Evolutionary conservation across 176 grass and related monocot genomes (phyloP), one percentile per base, ranked within the genome.

Genomic region (Zoysia japonica): DNA sequence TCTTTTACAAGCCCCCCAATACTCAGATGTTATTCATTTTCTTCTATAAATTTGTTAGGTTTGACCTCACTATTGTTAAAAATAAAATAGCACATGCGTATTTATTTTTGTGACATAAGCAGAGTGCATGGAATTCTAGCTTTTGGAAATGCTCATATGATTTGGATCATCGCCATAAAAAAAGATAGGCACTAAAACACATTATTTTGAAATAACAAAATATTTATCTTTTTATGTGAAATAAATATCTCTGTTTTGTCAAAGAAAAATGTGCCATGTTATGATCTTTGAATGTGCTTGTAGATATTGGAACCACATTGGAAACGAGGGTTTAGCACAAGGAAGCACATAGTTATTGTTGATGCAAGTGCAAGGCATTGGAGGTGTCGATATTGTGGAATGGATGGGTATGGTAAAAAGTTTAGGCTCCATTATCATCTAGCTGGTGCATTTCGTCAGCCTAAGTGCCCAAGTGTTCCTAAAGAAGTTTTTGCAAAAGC

Each of bases 301-400:
- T 67, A 87, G 85, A 55, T 62, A 39, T 78, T 73, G 67, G 72
- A 73, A 67, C 43, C 54, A 54, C 68, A 9, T 19, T 15, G 13
- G 74, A 83, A 73, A 67, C 78, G 67, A 78, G 69, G 52, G 61
- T 83, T 87, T 67, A 78, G 72, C 80, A 60, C 51, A 78, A 78
- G 80, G 61, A 87, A 83, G 68, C 85, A 87, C 82, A 83, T 78
- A 66, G 46, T 78, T 72, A 83, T 78, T 9, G 37, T 87, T 67
- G 80, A 87, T 72, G 74, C 78, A 78, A 72, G 40, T 78, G 74
- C 59, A 42, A 78, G 50, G 61, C 85, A 87, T 73, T 87, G 85
- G 80, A 83, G 50, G 74, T 83, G 85, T 73, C 78, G 61, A 78
- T 87, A 87, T 47, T 87, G 74, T 83, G 85, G 80, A 59, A 72